Evolutionary conservation across 1,284 basidiomycete genomes (phyloP), one percentile per base, ranked within the genome.

Genomic region (Cryptococcus wingfieldii): DNA sequence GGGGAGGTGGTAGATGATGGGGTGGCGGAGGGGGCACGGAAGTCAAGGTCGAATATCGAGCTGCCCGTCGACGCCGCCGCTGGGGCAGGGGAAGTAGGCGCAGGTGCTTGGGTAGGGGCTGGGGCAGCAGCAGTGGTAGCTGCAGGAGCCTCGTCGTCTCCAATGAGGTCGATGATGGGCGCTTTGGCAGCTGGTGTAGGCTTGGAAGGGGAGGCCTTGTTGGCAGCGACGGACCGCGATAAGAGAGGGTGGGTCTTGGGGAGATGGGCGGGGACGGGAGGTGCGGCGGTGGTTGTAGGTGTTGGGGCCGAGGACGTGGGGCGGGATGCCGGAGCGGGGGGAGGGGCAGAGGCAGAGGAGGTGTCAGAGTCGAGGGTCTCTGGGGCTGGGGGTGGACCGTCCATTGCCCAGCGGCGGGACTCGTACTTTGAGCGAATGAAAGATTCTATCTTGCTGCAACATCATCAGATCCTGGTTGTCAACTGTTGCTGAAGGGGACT

Each of bases 401-500:
- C 89, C 77, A 88, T 81, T 0, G 92, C 95, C 95, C 95, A 98
- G 56, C 93, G 81, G 43, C 84, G 83, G 12, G 87, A 85, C 75
- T 98, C 96, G 75, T 98, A 98, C 77, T 98, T 98, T 47, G 91
- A 95, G 45, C 95, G 85, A 63, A 98, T 92, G 76, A 96, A 98
- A 0, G 90, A 94, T 59, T 98, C 95, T 79, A 98, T 92, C 83
- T 98, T 98, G 77, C 92, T 96, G 70, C 55, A 34, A 7, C 5
- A 43, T 16, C 31, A 10, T 50, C 34, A 13, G 28, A n/a, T 16
- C 48, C 13, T 16, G 6, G 14, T 14, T 8, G 38, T 43, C 18
- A 7, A 12, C 25, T 27, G 23, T 31, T 13, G 23, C 18, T 6
- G 23, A 43, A 25, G 31, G 31, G 31, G 31, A 83, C 90, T 72